Conservation (phyloP, 768 basidiomycete species). For the Lenzites betulinus region DNA sequence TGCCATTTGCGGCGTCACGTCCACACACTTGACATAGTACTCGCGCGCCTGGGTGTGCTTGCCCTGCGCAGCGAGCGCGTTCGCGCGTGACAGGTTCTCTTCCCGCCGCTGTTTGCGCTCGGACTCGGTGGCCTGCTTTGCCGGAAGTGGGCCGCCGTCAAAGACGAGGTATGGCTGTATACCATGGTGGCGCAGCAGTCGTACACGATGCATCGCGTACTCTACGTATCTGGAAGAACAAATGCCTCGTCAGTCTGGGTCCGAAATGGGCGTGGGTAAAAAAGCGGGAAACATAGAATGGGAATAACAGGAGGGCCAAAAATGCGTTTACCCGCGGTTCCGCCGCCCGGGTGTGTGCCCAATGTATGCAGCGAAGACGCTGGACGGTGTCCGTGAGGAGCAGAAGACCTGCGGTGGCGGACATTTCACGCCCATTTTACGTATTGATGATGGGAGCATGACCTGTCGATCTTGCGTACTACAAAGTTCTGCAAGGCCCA, state of each 20-base stretch:
- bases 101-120: slow-evolving; percentile 76
- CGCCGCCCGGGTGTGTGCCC: slow-evolving; percentile 3
- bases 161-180: slow-evolving; percentile 93
- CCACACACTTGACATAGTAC: slow-evolving; percentile 85
- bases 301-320: neutral
- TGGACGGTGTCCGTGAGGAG: slow-evolving; percentile 11
- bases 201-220: slow-evolving; percentile 91
- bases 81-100: slow-evolving; percentile 75
- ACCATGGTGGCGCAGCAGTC: slow-evolving; percentile 80
- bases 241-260: slow-evolving; percentile 2
- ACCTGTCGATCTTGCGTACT: slow-evolving; percentile 14
- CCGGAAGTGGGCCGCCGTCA: slow-evolving; percentile 93
- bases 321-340: slow-evolving; percentile 15
- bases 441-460: slow-evolving; percentile 19
- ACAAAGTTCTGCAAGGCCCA: slow-evolving; percentile 12
- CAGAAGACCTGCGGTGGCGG: slow-evolving; percentile 8
- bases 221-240: slow-evolving; percentile 77
- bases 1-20: slow-evolving; percentile 97
- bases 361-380: slow-evolving; percentile 7
- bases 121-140: slow-evolving; percentile 88
- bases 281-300: neutral
- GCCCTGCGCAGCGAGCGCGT: slow-evolving; percentile 74
- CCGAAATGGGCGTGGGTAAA: slow-evolving; percentile 1
- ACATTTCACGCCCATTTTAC: slow-evolving; percentile 16
- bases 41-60: slow-evolving; percentile 83